A percentile compares a stretch with the other conserved stretches of the same genome.
These are phyloP conservation scores for Penicillium sclerotiorum DNA, from an alignment of 2,329 filamentous ascomycete species.

Conservation along the genomic window DNA sequence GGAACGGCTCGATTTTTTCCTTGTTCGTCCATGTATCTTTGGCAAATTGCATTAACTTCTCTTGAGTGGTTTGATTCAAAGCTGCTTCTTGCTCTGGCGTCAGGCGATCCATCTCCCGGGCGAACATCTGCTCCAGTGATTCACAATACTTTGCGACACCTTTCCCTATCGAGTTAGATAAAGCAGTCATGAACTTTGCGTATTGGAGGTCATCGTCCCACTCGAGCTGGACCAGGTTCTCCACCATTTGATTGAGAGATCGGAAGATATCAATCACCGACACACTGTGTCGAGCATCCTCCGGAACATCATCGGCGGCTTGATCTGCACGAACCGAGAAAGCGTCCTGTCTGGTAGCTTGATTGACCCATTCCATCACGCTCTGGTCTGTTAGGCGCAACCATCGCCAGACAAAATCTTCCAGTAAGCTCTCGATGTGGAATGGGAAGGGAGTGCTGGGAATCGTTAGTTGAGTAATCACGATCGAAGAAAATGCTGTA, in stretches of 20 bases:
- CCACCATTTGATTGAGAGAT: slow-evolving; percentile 87
- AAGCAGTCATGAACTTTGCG: slow-evolving; percentile 93
- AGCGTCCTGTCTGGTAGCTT: slow-evolving; percentile 85
- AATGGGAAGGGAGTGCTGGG: slow-evolving; percentile 72
- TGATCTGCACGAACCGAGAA: slow-evolving; percentile 75
- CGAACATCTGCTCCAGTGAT: slow-evolving; percentile 80
- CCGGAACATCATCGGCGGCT: slow-evolving; percentile 64
- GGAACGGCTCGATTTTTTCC: slow-evolving; percentile 93
- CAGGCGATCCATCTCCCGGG: slow-evolving; percentile 88
- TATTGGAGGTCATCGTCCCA: slow-evolving; percentile 95
- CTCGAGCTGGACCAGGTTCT: slow-evolving; percentile 80
- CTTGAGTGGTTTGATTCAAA: slow-evolving; percentile 77
- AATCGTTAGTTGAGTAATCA: slow-evolving; percentile 19
- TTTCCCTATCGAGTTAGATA: slow-evolving; percentile 80
- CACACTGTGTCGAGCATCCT: slow-evolving; percentile 87
- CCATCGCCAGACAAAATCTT: slow-evolving; percentile 96
- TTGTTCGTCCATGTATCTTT: slow-evolving; percentile 91
- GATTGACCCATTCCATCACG: slow-evolving; percentile 81
- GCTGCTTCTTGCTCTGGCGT: slow-evolving; percentile 84
- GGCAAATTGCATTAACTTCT: slow-evolving; percentile 89
- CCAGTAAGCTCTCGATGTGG: slow-evolving; percentile 80
- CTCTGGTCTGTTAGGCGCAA: slow-evolving; percentile 78
- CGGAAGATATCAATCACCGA: slow-evolving; percentile 93
- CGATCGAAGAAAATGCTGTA: background rate
- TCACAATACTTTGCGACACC: slow-evolving; percentile 91